phyloP scores from a whole-genome alignment of 2,329 filamentous ascomycete genomes.

The Phaeosphaeria sp. region DNA sequence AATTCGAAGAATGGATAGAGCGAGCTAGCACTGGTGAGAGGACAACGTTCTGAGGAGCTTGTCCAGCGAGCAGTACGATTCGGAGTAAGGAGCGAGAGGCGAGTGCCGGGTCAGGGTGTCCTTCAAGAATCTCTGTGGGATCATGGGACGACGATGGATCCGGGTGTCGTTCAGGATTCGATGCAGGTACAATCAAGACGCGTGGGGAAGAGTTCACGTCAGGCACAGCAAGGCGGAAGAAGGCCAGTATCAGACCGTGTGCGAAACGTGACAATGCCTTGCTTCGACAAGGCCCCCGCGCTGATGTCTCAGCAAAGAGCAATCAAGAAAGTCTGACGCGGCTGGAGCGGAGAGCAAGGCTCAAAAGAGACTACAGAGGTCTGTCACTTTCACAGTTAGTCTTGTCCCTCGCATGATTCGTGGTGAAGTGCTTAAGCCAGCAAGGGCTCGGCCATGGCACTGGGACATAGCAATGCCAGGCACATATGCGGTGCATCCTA shows the following conservation, averaged over 20 bases:
- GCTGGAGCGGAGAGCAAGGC: constrained; percentile 4
- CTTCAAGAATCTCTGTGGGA: constrained; percentile 3
- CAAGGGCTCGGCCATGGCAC: constrained; percentile 24
- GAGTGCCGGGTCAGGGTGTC: not conserved
- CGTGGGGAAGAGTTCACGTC: constrained; percentile 18
- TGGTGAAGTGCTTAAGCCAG: constrained; percentile 23
- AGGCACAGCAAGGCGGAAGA: constrained; percentile 18
- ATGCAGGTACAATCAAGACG: constrained; percentile 9
- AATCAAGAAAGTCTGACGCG: constrained; percentile 17
- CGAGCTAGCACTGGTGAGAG: not conserved
- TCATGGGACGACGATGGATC: not conserved
- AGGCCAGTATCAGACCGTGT: constrained; percentile 24
- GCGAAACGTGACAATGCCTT: constrained; percentile 37
- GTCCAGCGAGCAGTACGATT: not conserved
- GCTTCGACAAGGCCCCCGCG: constrained; percentile 21
- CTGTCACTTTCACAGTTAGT: constrained; percentile 36
- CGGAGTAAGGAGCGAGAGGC: not conserved
- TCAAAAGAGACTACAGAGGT: constrained; percentile 33
- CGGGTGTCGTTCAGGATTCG: constrained; percentile 14
- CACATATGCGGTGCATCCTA: constrained; percentile 13
- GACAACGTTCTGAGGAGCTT: not conserved
- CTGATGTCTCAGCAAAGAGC: constrained; percentile 24
- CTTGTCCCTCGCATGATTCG: constrained; percentile 35
- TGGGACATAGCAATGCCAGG: constrained; percentile 25
- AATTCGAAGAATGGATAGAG: not conserved